Conservation (phyloP, 768 basidiomycete species). For the Boletus eberwhitei region DNA sequence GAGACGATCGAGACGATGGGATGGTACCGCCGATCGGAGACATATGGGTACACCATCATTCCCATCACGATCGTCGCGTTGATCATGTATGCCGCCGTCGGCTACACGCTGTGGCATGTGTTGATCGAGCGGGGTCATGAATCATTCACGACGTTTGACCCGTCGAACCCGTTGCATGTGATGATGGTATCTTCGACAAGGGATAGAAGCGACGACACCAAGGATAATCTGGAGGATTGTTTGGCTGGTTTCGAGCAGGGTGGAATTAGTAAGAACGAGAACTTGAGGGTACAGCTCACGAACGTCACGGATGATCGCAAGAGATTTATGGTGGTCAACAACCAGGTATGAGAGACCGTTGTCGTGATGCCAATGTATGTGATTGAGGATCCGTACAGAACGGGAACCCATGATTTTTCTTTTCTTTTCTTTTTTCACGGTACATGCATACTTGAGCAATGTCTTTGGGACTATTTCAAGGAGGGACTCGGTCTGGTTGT, state of each 20-base stretch:
- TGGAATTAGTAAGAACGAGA: background rate
- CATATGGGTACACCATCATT: constrained; percentile 2
- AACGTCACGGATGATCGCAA: background rate
- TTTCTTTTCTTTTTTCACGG: no score
- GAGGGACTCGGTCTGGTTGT: no score
- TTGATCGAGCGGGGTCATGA: background rate
- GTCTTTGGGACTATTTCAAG: no score
- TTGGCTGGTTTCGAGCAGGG: background rate
- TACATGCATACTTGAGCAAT: no score
- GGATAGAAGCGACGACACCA: background rate
- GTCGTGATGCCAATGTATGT: background rate
- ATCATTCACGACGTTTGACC: constrained; percentile 1
- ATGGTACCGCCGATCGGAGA: background rate
- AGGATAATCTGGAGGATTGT: background rate
- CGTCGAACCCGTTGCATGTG: constrained; percentile 3
- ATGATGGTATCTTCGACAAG: constrained; percentile 4
- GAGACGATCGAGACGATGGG: constrained; percentile 1
- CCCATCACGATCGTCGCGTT: constrained; percentile 6
- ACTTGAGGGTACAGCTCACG: background rate
- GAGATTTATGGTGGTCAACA: background rate
- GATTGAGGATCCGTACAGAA: background rate
- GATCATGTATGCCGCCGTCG: constrained; percentile 4
- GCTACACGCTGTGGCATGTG: constrained; percentile 5
- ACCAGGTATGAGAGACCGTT: background rate
- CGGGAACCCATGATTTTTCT: no score